Evolutionary conservation across 257 asterid species (phyloP), one percentile per base, ranked within the genome.

Genomic region (Solanum paucissectum): DNA sequence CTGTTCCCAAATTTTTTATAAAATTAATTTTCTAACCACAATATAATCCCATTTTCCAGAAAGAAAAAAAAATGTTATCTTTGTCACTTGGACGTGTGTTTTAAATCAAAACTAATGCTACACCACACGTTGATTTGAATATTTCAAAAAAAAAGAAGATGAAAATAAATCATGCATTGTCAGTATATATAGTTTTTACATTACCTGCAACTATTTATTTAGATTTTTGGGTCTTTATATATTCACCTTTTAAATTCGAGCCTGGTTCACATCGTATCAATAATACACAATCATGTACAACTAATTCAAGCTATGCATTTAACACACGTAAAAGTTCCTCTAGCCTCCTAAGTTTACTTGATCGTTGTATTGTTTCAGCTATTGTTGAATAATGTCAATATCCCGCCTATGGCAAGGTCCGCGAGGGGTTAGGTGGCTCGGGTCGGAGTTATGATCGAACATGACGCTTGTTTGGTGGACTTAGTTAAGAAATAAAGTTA

Each of bases 41-140:
- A 55, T 55, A 55, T 55, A 27, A 27, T 9, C 66, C 42, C 40
- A 81, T 46, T 46, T 81, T 46, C 29, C 42, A 81, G 68, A 81
- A 13, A 46, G n/a, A 79, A 29, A 46, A 40, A 49, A 81, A 8
- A 13, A 46, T 44, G 38, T 81, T 81, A 46, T 81, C 42, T 46
- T 81, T 81, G 85, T 81, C 85, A 27, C 32, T 16, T 29, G 66
- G 85, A 81, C 40, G 40, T 81, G 25, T 81, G 66, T 25, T 81
- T 44, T 52, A 25, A 38, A 44, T 25, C 42, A 52, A 81, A 81
- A 46, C 29, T 46, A 81, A 27, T 9, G 55, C 20, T 27, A 16
- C 27, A 81, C 66, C 66, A 81, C 27, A 81, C 10, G 12, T 29
- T 29, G 62, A 46, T 81, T 81, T 81, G 11, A 81, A 44, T 77